phyloP scores from a whole-genome alignment of 2,329 filamentous ascomycete genomes.

The Lachnellula subtilissima region DNA sequence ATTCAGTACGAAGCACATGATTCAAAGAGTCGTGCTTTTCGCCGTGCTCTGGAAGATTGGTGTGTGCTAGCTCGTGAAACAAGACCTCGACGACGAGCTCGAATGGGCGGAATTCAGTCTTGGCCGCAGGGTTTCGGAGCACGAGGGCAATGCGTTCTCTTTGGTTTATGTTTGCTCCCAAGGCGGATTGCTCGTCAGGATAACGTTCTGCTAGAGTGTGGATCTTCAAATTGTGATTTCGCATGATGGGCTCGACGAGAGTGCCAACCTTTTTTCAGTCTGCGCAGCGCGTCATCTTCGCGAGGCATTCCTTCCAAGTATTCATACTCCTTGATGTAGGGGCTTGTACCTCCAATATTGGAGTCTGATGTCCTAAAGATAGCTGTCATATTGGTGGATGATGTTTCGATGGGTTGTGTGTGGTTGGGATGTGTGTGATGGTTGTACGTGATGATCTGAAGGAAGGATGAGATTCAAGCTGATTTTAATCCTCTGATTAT shows the following conservation, averaged over 20 bases:
- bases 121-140: not conserved
- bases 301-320: not conserved
- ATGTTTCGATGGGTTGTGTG: too few species aligned
- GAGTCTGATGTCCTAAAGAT: too few species aligned
- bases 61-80: not conserved
- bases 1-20: too few species aligned
- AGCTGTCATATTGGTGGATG: too few species aligned
- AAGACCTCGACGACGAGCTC: not conserved
- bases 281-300: not conserved
- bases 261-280: not conserved
- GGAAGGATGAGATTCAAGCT: too few species aligned
- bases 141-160: not conserved
- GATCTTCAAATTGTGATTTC: not conserved
- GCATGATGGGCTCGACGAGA: not conserved
- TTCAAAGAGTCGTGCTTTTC: not conserved
- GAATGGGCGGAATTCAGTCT: not conserved
- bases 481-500: too few species aligned
- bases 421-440: too few species aligned
- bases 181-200: not conserved
- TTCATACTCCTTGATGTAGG: too few species aligned
- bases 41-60: not conserved
- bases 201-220: not conserved
- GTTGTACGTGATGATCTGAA: too few species aligned
- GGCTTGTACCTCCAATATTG: too few species aligned
- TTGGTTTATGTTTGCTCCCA: not conserved